phyloP scores from a whole-genome alignment of 441 rosid genomes.

The Adansonia gregorii region DNA sequence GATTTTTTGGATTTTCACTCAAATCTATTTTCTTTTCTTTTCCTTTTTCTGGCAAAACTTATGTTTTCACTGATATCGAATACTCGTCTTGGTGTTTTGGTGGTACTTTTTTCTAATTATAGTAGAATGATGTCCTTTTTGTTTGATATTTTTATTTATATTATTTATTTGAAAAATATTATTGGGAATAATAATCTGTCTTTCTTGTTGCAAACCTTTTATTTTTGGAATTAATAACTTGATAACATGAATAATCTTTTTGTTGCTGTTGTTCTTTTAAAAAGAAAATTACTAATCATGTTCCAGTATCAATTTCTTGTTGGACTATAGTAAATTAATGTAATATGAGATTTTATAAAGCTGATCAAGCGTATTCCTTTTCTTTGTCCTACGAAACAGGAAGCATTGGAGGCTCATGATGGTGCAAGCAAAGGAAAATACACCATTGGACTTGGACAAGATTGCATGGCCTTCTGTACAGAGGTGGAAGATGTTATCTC shows the following conservation, averaged over 20 bases:
- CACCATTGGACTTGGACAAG: constrained; percentile 98
- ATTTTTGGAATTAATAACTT: neutral
- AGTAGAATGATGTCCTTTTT: constrained; percentile 12
- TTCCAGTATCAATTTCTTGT: neutral
- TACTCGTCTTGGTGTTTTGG: neutral
- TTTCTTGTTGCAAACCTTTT: neutral
- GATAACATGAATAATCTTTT: neutral
- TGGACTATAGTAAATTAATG: neutral
- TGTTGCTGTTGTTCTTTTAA: neutral
- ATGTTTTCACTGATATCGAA: neutral
- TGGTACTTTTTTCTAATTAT: neutral
- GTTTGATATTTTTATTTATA: neutral
- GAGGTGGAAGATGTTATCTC: constrained; percentile 99
- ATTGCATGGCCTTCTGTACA: constrained; percentile 93
- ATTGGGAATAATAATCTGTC: neutral
- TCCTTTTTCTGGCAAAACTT: neutral
- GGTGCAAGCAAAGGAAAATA: constrained; percentile 97
- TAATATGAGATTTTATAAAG: neutral
- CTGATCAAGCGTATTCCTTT: neutral
- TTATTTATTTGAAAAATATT: neutral
- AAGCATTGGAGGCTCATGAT: constrained; percentile 89
- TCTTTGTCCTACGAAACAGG: constrained; percentile 48
- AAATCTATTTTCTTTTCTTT: neutral
- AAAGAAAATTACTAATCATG: neutral
- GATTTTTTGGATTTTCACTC: neutral